phyloP scores from a whole-genome alignment of 495 filamentous ascomycete genomes.

The Aspergillus sclerotioniger region DNA sequence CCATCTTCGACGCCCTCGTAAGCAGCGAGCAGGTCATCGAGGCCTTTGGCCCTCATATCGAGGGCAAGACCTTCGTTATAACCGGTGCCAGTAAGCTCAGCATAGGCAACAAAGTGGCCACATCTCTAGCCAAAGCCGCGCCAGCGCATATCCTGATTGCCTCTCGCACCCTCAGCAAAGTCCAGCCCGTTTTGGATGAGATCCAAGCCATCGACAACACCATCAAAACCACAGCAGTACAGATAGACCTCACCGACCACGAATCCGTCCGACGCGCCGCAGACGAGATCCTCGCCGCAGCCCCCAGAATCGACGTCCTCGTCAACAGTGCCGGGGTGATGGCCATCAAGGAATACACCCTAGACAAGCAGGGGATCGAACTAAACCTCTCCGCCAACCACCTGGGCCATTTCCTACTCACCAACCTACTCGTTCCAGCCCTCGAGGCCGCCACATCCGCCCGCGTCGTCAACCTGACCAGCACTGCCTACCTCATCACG shows the following conservation, averaged over 20 bases:
- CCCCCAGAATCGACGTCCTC: conserved; percentile 5
- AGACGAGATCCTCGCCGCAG: neutral
- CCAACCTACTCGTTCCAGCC: neutral
- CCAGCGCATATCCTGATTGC: conserved; percentile 1
- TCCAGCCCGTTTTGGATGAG: neutral
- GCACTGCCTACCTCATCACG: neutral
- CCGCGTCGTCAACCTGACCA: conserved; percentile 3
- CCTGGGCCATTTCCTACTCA: neutral
- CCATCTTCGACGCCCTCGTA: neutral
- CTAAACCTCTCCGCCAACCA: neutral
- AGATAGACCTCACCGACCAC: conserved; percentile 1
- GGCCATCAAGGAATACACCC: conserved; percentile 3
- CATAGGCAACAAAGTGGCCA: conserved; percentile 3
- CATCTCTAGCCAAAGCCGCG: neutral
- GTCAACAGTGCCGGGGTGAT: conserved; percentile 5
- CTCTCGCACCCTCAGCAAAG: neutral
- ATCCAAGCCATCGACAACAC: neutral
- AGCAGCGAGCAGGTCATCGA: neutral
- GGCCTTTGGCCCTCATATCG: neutral
- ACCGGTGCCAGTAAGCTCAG: conserved; percentile 3
- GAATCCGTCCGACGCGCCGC: conserved; percentile 2
- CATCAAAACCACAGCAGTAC: neutral
- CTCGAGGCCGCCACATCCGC: neutral
- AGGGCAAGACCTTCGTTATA: conserved; percentile 1
- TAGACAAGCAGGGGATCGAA: conserved; percentile 5